phyloP scores from a whole-genome alignment of 768 basidiomycete genomes.

The Leccinum truebloodii region DNA sequence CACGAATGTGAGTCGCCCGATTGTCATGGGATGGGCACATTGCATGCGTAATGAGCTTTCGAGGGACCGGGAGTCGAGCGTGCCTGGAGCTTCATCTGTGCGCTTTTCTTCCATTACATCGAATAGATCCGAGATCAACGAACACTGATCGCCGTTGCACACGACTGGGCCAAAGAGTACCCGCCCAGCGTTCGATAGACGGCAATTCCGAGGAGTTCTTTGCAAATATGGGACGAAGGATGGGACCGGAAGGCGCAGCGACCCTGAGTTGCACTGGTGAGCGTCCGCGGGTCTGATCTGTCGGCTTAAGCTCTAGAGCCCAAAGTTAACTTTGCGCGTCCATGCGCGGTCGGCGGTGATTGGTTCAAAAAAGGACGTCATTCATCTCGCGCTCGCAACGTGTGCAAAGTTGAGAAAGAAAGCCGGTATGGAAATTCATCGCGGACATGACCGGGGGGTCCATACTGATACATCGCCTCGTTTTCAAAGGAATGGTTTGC shows the following conservation, averaged over 20 bases:
- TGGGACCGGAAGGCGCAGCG: constrained; percentile 82
- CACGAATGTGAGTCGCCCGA: background rate
- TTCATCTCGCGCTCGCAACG: constrained; percentile 86
- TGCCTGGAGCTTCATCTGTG: background rate
- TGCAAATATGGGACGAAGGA: constrained; percentile 75
- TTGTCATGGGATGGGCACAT: background rate
- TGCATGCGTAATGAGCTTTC: background rate
- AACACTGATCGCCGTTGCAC: background rate
- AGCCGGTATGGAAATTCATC: constrained; percentile 91
- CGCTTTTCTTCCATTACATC: background rate
- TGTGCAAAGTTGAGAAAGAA: constrained; percentile 70
- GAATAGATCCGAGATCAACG: background rate
- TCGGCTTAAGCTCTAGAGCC: background rate
- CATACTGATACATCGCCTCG: constrained; percentile 43
- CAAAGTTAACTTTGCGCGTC: background rate
- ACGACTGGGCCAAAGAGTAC: constrained; percentile 65
- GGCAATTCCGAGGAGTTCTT: constrained; percentile 79
- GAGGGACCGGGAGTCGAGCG: background rate
- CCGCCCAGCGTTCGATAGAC: constrained; percentile 79
- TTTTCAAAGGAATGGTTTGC: constrained; percentile 11
- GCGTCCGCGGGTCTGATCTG: constrained; percentile 19
- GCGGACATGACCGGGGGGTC: constrained; percentile 66
- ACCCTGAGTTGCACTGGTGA: constrained; percentile 87
- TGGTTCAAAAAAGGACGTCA: constrained; percentile 91
- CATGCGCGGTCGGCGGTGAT: constrained; percentile 1